Evolutionary conservation across 1,284 basidiomycete genomes (phyloP).

Genomic region (Wallemia mellicola): DNA sequence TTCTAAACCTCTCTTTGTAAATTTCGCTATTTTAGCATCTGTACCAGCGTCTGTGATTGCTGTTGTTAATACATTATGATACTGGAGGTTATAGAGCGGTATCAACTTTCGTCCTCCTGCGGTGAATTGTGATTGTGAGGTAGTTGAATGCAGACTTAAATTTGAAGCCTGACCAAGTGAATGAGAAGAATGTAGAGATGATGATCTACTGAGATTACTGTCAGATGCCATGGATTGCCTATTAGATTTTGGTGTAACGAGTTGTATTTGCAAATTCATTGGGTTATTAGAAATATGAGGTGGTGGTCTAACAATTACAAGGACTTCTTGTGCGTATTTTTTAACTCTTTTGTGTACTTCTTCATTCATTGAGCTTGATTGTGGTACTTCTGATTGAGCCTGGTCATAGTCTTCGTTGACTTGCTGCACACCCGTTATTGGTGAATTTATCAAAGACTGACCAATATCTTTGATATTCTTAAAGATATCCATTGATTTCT

Average conservation of each 20-base stretch:
- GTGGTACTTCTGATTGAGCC: too few species aligned
- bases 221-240: neutral
- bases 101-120: conserved; percentile 42
- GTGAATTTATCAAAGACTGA: neutral
- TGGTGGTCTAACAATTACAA: conserved; percentile 44
- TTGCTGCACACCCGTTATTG: neutral
- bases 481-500: neutral
- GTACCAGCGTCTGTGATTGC: conserved; percentile 63
- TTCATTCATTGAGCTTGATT: too few species aligned
- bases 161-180: neutral
- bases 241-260: conserved; percentile 22
- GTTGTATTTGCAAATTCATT: conserved; percentile 72
- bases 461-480: neutral
- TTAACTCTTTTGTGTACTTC: too few species aligned
- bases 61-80: conserved; percentile 74
- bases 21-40: conserved; percentile 75
- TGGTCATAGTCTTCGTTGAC: too few species aligned
- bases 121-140: conserved; percentile 7
- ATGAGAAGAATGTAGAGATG: neutral
- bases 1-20: conserved; percentile 36
- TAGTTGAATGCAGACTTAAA: neutral
- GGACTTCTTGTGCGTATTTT: neutral
- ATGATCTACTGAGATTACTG: neutral
- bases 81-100: conserved; percentile 73
- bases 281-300: conserved; percentile 58